These are phyloP conservation scores for Stemphylium beticola DNA, from an alignment of 2,329 filamentous ascomycete species.

Conservation along the genomic window DNA sequence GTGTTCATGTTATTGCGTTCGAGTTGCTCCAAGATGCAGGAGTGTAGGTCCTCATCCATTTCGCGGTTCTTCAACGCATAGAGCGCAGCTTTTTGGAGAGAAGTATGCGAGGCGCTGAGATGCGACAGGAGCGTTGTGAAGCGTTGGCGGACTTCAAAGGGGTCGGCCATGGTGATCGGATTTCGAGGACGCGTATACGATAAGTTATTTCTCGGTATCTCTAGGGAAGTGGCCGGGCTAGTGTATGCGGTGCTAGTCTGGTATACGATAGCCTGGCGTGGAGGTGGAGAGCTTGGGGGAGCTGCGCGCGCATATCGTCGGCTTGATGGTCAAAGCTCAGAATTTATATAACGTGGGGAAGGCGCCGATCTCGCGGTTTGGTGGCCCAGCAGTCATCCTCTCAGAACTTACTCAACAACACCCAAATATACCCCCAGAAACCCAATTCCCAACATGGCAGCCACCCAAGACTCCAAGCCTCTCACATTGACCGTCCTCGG, in stretches of 20 bases:
- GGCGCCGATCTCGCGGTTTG: constrained; percentile 20
- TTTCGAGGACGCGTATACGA: not conserved
- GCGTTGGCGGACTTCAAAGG: constrained; percentile 97
- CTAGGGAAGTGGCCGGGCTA: not conserved
- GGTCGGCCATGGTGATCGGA: constrained; percentile 69
- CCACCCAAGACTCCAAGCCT: constrained; percentile 41
- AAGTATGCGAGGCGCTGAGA: constrained; percentile 87
- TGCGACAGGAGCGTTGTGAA: constrained; percentile 91
- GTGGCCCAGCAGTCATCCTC: constrained; percentile 15
- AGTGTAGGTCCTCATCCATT: constrained; percentile 96
- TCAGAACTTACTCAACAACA: constrained; percentile 11
- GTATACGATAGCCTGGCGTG: not conserved
- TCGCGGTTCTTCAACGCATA: constrained; percentile 94
- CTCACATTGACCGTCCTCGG: constrained; percentile 82
- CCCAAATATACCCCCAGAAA: not conserved
- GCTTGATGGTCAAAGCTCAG: constrained; percentile 22
- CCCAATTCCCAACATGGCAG: constrained; percentile 35
- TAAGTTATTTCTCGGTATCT: not conserved
- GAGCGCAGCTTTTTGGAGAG: constrained; percentile 88
- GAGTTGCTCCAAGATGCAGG: constrained; percentile 94
- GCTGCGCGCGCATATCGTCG: constrained; percentile 30
- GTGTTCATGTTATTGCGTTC: constrained; percentile 97
- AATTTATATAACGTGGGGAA: constrained; percentile 18
- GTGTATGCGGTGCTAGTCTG: not conserved
- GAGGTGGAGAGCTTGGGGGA: constrained; percentile 9